These are phyloP conservation scores for Zygotorulaspora danielsina DNA, from an alignment of 805 yeast species.

Conservation along the genomic window DNA sequence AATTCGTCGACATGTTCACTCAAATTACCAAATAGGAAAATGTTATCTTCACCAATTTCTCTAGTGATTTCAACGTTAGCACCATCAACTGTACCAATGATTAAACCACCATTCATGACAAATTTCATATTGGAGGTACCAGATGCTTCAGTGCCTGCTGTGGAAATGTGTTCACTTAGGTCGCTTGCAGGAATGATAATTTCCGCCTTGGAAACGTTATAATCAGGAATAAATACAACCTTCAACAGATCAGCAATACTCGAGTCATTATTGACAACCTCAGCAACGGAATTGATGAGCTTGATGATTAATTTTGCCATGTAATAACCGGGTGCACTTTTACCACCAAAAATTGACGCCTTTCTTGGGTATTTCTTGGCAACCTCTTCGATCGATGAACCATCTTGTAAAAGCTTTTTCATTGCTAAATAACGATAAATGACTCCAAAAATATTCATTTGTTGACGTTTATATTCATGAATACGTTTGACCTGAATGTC, in stretches of 20 bases:
- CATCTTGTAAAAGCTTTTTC: slow-evolving; percentile 43
- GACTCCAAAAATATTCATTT: slow-evolving; percentile 84
- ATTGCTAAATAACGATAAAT: slow-evolving; percentile 76
- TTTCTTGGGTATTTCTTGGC: slow-evolving; percentile 60
- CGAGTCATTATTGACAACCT: slow-evolving; percentile 71
- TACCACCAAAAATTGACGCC: slow-evolving; percentile 85
- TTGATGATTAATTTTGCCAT: slow-evolving; percentile 91
- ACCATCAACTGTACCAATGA: slow-evolving; percentile 94
- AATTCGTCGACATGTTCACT: slow-evolving; percentile 86
- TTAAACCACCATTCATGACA: slow-evolving; percentile 88
- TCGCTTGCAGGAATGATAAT: slow-evolving; percentile 87
- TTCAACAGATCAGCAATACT: slow-evolving; percentile 73
- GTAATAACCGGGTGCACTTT: slow-evolving; percentile 96
- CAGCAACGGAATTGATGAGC: slow-evolving; percentile 74
- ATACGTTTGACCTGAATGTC: slow-evolving; percentile 93
- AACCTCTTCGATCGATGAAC: slow-evolving; percentile 57
- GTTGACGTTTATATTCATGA: slow-evolving; percentile 95
- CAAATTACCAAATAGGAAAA: slow-evolving; percentile 85
- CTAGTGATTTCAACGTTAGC: slow-evolving; percentile 94
- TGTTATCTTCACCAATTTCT: slow-evolving; percentile 89
- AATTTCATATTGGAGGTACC: slow-evolving; percentile 97
- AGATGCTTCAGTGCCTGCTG: slow-evolving; percentile 96
- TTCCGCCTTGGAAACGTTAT: slow-evolving; percentile 92
- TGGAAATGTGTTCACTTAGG: slow-evolving; percentile 87
- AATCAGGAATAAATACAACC: slow-evolving; percentile 86